phyloP scores from a whole-genome alignment of 2,329 filamentous ascomycete genomes.

The Aspergillus sp. region DNA sequence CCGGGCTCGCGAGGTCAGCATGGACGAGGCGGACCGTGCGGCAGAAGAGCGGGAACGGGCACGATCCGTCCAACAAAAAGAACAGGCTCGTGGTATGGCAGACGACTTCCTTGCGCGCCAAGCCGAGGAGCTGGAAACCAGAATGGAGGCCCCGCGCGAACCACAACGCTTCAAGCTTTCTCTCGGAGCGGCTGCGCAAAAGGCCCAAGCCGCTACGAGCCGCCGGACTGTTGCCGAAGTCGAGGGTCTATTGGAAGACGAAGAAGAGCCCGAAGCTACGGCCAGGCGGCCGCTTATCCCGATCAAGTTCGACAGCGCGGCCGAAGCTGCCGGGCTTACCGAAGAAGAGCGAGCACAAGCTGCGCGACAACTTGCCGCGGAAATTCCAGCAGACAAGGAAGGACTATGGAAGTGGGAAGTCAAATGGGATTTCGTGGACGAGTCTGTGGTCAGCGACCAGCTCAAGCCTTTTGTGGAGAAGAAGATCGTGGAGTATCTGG shows the following conservation, averaged over 20 bases:
- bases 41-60: conserved; percentile 74
- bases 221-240: conserved; percentile 88
- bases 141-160: conserved; percentile 44
- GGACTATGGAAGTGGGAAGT: conserved; percentile 91
- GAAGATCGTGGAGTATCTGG: conserved; percentile 95
- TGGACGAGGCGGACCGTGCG: conserved; percentile 79
- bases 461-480: conserved; percentile 94
- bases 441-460: conserved; percentile 77
- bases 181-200: conserved; percentile 83
- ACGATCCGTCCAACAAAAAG: conserved; percentile 68
- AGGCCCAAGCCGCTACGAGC: conserved; percentile 57
- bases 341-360: conserved; percentile 86
- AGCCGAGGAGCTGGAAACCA: conserved; percentile 68
- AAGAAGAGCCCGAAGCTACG: conserved; percentile 73
- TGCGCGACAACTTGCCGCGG: conserved; percentile 76
- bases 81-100: conserved; percentile 79
- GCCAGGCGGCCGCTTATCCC: conserved; percentile 75
- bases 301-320: conserved; percentile 74
- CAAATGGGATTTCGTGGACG: conserved; percentile 88
- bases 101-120: conserved; percentile 88
- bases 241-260: conserved; percentile 90
- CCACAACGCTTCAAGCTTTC: conserved; percentile 90
- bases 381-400: conserved; percentile 84
- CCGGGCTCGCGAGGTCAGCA: conserved; percentile 68
- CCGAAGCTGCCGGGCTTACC: conserved; percentile 67